Base-by-base conservation (phyloP, 2,329 filamentous ascomycete species). In the Phialocephala subalpina region DNA sequence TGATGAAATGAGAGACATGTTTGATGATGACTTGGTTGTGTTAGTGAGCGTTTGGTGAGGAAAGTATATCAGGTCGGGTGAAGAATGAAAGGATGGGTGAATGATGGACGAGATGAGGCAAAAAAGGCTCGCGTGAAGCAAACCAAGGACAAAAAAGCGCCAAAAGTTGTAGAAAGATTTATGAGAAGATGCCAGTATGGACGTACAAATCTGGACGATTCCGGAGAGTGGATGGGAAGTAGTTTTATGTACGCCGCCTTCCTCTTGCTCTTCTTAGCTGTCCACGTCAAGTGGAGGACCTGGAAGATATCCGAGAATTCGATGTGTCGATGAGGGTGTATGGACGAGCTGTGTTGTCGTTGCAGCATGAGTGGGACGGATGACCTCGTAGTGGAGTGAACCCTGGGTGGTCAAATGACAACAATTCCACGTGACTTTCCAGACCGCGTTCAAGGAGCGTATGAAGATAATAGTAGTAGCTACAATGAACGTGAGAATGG, bases 381-480 rank as follows among this genome's bases (percentile, higher is more conserved):
- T 53, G 49, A 53, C 49, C 49, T 22, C 27, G 22, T 53, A 8
- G 3, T 53, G 14, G 22, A 53, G 5, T 22, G 22, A 29, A n/a
- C n/a, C n/a, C n/a, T n/a, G 14, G 49, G 18, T 27, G 49, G 47
- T 53, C 49, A 53, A 53, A 53, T 53, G 49, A 53, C 49, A 53
- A 12, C 49, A 33, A 4, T 53, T 53, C 49, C 49, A 53, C 49
- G 49, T 53, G 49, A 53, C 22, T 53, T 27, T 29, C 16, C 25
- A 53, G 27, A 53, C 49, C 49, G n/a, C 49, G 49, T 33, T 53
- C 49, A 53, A 53, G 49, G 49, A 53, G 49, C 49, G 49, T 53
- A 53, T 53, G 49, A 53, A 53, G 3, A 29, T n/a, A 53, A 38
- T 27, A 22, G 27, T 45, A 25, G n/a, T 3, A 53, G 29, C 22